phyloP scores from a whole-genome alignment of 129 eudicot genomes.

The Tagetes patula region DNA sequence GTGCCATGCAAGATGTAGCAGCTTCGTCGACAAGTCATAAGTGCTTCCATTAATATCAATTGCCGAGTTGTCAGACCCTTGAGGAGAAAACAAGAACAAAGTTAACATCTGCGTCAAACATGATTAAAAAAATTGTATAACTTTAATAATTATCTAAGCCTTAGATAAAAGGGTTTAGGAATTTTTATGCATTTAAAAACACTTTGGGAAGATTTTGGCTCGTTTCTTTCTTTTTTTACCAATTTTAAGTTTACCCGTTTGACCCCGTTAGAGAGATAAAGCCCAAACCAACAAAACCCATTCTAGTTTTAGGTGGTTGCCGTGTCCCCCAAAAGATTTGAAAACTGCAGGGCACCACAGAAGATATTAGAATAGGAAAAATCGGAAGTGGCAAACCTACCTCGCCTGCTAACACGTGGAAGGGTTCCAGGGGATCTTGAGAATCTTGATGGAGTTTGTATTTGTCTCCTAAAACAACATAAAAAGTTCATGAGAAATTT shows the following conservation, averaged over 20 bases:
- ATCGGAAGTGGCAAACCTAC: slow-evolving; percentile 32
- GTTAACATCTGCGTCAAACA: neutral
- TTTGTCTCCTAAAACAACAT: slow-evolving; percentile 47
- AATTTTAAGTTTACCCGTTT: too few relatives aligned
- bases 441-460: slow-evolving; percentile 62
- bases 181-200: neutral
- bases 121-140: neutral
- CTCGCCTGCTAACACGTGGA: slow-evolving; percentile 64
- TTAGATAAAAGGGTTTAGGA: neutral
- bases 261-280: neutral
- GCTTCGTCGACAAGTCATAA: slow-evolving; percentile 53
- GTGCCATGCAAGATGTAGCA: slow-evolving; percentile 79
- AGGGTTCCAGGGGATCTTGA: slow-evolving; percentile 57
- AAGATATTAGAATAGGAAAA: neutral
- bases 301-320: too few relatives aligned
- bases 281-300: neutral
- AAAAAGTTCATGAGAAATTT: neutral
- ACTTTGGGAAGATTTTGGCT: neutral
- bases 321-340: too few relatives aligned
- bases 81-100: neutral
- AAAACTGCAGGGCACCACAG: too few relatives aligned
- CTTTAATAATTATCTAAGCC: neutral
- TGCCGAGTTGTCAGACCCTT: slow-evolving; percentile 52
- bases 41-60: slow-evolving; percentile 52
- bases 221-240: neutral